Conservation (phyloP, 352 stramenopile genomes). For the Pythium vanterpoolii region DNA sequence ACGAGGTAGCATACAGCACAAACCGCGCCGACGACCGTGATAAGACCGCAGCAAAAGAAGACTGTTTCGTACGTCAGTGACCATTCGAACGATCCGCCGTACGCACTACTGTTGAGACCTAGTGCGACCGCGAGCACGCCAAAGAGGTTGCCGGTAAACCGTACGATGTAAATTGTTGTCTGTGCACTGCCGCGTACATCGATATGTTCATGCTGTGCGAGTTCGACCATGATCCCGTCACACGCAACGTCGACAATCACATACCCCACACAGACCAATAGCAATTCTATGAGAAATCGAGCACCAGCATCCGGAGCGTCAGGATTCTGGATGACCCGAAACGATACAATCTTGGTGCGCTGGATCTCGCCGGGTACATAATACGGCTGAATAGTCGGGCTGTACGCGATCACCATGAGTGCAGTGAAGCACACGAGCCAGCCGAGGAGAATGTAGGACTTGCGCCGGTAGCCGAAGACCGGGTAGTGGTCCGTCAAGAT, state of each 20-base stretch:
- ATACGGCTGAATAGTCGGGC: conserved; percentile 45
- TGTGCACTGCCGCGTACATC: conserved; percentile 55
- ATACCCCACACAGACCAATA: conserved; percentile 57
- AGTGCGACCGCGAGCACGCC: conserved; percentile 47
- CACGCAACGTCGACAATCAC: conserved; percentile 67
- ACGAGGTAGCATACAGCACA: conserved; percentile 43
- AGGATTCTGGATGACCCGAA: conserved; percentile 44
- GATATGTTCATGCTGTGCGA: conserved; percentile 66
- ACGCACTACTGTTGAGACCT: conserved; percentile 57
- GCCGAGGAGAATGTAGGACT: conserved; percentile 71
- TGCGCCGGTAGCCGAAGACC: conserved; percentile 59
- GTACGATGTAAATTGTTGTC: conserved; percentile 65
- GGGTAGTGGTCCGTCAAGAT: conserved; percentile 62
- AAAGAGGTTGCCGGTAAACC: conserved; percentile 45
- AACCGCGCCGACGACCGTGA: conserved; percentile 34
- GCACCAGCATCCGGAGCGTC: conserved; percentile 40
- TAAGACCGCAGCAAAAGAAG: conserved; percentile 48
- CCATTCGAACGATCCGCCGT: conserved; percentile 62
- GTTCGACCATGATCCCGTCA: conserved; percentile 67
- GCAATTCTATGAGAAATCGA: conserved; percentile 56
- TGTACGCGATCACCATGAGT: conserved; percentile 50
- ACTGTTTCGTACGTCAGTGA: conserved; percentile 45
- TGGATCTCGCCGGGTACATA: conserved; percentile 56
- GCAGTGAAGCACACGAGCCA: conserved; percentile 52
- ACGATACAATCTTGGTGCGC: conserved; percentile 35